These are phyloP conservation scores for Prunus dulcis DNA, from an alignment of 306 rosid species.

Conservation along the genomic window DNA sequence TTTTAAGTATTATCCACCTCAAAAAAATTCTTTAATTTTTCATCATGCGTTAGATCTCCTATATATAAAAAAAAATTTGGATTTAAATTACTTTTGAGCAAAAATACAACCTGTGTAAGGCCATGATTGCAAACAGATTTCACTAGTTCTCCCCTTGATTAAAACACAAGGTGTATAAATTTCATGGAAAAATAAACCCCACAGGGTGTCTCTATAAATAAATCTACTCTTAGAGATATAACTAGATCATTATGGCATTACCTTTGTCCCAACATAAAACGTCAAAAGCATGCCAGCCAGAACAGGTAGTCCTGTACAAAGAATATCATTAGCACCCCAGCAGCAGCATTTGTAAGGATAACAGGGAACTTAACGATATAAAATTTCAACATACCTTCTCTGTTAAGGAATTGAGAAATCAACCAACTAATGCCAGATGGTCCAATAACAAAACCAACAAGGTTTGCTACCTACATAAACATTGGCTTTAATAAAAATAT, in stretches of 20 bases:
- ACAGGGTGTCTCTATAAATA: no score
- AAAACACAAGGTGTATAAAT: background rate
- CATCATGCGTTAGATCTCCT: background rate
- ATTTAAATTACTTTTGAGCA: background rate
- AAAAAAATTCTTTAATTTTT: background rate
- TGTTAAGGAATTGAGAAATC: constrained; percentile 58
- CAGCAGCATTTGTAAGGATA: background rate
- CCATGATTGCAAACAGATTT: background rate
- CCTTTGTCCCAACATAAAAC: constrained; percentile 90
- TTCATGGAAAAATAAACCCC: background rate
- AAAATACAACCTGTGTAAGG: background rate
- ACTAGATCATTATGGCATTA: constrained; percentile 9
- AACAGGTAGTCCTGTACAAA: constrained; percentile 65
- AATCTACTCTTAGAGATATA: background rate
- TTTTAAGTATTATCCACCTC: background rate
- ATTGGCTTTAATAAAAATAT: background rate
- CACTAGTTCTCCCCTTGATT: background rate
- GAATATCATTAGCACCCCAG: constrained; percentile 14
- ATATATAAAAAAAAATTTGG: background rate
- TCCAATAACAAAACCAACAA: constrained; percentile 90
- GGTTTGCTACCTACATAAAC: constrained; percentile 70
- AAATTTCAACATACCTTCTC: constrained; percentile 54
- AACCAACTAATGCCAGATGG: constrained; percentile 76
- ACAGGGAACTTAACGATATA: background rate
- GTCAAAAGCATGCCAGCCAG: constrained; percentile 73